phyloP scores from a whole-genome alignment of 2,329 filamentous ascomycete species.

The Fusarium sp. region DNA sequence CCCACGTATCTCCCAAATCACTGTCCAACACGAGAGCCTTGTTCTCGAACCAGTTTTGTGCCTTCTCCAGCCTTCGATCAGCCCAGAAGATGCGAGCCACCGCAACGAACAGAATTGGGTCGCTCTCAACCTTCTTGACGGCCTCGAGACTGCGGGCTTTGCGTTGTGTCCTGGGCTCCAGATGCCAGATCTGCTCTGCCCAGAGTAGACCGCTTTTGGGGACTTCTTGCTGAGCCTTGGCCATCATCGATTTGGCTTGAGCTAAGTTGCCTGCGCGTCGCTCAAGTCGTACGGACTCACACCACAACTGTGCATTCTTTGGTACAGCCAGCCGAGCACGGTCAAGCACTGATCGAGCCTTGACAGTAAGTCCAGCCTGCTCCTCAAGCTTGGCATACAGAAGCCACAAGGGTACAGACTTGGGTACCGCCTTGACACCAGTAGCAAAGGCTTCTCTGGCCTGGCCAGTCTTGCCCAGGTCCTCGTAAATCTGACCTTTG shows the following conservation, averaged over 20 bases:
- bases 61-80: slow-evolving; percentile 92
- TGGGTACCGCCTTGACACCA: slow-evolving; percentile 87
- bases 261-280: slow-evolving; percentile 84
- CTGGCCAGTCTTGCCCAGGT: slow-evolving; percentile 81
- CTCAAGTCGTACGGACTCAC: slow-evolving; percentile 93
- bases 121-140: slow-evolving; percentile 96
- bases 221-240: slow-evolving; percentile 90
- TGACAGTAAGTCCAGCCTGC: slow-evolving; percentile 83
- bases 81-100: slow-evolving; percentile 97
- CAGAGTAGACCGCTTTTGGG: slow-evolving; percentile 89
- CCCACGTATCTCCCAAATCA: slow-evolving; percentile 93
- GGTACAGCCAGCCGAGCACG: slow-evolving; percentile 89
- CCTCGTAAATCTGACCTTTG: slow-evolving; percentile 97
- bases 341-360: slow-evolving; percentile 93
- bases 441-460: slow-evolving; percentile 91
- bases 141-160: slow-evolving; percentile 93
- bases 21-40: slow-evolving; percentile 87
- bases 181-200: slow-evolving; percentile 95
- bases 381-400: slow-evolving; percentile 92
- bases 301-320: slow-evolving; percentile 87
- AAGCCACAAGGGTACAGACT: slow-evolving; percentile 89
- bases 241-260: slow-evolving; percentile 94
- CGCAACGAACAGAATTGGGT: slow-evolving; percentile 88
- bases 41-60: slow-evolving; percentile 94
- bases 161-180: slow-evolving; percentile 91